Evolutionary conservation across 768 basidiomycete genomes (phyloP).

Genomic region (Tulasnella sp.): DNA sequence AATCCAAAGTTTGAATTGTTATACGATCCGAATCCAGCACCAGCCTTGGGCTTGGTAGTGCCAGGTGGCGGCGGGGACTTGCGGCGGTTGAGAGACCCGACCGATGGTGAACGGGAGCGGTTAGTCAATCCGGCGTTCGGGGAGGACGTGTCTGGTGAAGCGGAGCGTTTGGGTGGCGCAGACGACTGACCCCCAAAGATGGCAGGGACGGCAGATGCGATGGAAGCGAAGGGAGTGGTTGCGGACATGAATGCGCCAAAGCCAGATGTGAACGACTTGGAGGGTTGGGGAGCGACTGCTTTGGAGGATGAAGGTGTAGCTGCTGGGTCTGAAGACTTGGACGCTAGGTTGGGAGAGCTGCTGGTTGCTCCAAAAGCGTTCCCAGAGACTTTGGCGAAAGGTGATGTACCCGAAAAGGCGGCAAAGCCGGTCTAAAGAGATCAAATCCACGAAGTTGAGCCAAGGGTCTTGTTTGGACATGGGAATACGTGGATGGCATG

Average conservation of each 20-base stretch:
- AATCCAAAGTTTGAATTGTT: conserved; percentile 8
- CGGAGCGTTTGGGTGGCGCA: background rate
- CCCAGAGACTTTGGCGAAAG: conserved; percentile 23
- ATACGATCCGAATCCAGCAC: conserved; percentile 12
- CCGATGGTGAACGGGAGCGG: conserved; percentile 22
- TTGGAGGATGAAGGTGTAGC: background rate
- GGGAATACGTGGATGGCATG: no score
- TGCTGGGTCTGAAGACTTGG: background rate
- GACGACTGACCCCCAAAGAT: background rate
- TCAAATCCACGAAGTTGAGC: background rate
- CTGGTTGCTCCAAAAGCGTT: conserved; percentile 1
- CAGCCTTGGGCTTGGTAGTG: conserved; percentile 2
- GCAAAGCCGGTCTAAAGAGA: conserved; percentile 26
- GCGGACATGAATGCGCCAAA: conserved; percentile 23
- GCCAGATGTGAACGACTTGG: background rate
- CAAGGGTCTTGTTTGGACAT: background rate
- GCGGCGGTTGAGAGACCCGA: conserved; percentile 9
- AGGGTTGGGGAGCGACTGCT: conserved; percentile 4
- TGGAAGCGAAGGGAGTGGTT: conserved; percentile 18
- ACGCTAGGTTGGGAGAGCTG: background rate
- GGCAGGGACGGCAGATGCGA: conserved; percentile 2
- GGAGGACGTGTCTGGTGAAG: conserved; percentile 3
- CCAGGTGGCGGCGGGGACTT: conserved; percentile 11
- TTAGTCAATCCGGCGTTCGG: background rate
- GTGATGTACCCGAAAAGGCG: conserved; percentile 22